Evolutionary conservation across 352 stramenopile genomes (phyloP).

Genomic region (Phytophthora hibernalis): DNA sequence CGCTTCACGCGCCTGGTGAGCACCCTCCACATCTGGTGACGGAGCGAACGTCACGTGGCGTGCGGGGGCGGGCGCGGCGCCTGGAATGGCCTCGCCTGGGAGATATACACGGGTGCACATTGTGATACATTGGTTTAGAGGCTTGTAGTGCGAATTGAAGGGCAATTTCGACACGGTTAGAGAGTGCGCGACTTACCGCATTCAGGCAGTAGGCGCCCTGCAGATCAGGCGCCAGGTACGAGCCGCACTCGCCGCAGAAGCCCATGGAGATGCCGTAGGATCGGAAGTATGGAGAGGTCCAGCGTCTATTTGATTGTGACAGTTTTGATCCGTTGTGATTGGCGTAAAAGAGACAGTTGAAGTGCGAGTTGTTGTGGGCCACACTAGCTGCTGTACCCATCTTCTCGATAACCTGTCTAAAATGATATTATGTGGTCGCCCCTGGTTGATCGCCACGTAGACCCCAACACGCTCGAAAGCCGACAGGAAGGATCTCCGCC

Average conservation of each 20-base stretch:
- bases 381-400: not conserved
- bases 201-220: constrained; percentile 74
- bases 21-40: constrained; percentile 28
- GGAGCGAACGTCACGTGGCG: constrained; percentile 33
- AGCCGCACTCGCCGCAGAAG: constrained; percentile 87
- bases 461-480: constrained; percentile 14
- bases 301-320: not conserved
- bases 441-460: constrained; percentile 31
- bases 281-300: not conserved
- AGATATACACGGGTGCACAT: not conserved
- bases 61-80: constrained; percentile 12
- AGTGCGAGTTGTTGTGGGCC: not conserved
- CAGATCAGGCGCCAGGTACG: constrained; percentile 59
- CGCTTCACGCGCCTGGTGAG: constrained; percentile 49
- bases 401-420: not conserved
- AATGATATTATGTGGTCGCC: not conserved
- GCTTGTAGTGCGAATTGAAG: constrained; percentile 1
- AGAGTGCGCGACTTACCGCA: constrained; percentile 57
- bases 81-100: constrained; percentile 36
- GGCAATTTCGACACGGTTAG: not conserved
- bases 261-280: constrained; percentile 49
- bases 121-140: constrained; percentile 13
- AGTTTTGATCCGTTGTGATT: not conserved
- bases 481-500: constrained; percentile 19
- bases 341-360: not conserved